These are phyloP conservation scores for Lojkania enalia DNA, from an alignment of 2,329 filamentous ascomycete genomes.

Conservation along the genomic window DNA sequence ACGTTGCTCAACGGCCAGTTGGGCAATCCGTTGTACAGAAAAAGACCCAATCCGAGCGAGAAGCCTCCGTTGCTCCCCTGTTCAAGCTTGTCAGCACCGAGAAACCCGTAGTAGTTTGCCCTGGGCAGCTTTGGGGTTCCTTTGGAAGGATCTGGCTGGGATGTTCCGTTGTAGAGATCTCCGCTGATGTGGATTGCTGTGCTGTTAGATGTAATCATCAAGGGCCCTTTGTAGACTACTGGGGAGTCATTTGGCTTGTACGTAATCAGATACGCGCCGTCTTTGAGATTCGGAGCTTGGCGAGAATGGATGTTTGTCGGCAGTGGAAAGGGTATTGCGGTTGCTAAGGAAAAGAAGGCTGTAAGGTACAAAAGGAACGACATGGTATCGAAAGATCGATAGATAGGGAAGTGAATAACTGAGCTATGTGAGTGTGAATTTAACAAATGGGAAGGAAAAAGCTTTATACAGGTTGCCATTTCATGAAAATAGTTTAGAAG, in stretches of 20 bases:
- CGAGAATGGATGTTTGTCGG: background rate
- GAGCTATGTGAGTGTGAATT: too few species aligned
- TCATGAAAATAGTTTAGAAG: too few species aligned
- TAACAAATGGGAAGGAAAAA: too few species aligned
- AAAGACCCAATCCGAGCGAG: conserved; percentile 9
- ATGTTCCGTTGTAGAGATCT: conserved; percentile 14
- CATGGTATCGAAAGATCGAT: too few species aligned
- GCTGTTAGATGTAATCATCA: conserved; percentile 10
- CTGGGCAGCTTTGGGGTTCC: conserved; percentile 14
- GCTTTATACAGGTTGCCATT: too few species aligned
- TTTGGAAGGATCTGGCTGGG: conserved; percentile 9
- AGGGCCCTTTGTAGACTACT: conserved; percentile 8
- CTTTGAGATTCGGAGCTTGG: background rate
- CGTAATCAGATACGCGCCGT: conserved; percentile 10
- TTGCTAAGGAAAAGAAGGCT: too few species aligned
- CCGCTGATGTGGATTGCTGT: conserved; percentile 7
- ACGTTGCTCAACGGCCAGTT: background rate
- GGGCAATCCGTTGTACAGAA: conserved; percentile 2
- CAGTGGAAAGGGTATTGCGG: too few species aligned
- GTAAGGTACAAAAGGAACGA: too few species aligned
- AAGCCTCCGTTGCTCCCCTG: conserved; percentile 7
- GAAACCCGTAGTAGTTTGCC: conserved; percentile 11
- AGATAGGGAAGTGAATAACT: too few species aligned
- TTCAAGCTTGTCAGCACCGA: conserved; percentile 6
- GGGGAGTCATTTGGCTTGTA: conserved; percentile 6